Conservation (phyloP, 768 basidiomycete genomes). For the Tylopilus felleus region DNA sequence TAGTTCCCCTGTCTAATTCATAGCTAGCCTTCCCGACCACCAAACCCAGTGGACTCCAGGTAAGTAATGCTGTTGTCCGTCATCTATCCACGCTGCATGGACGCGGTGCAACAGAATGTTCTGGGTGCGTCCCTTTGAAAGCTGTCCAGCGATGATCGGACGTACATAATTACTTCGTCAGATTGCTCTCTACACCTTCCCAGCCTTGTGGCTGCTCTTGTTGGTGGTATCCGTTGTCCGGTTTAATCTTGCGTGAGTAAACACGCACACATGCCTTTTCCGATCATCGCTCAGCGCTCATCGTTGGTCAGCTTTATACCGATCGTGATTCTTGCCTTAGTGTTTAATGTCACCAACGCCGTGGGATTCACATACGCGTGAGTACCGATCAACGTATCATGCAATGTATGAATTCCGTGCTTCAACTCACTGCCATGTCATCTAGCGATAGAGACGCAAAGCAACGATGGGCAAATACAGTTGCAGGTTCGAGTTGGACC, state of each 20-base stretch:
- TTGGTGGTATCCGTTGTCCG: constrained; percentile 88
- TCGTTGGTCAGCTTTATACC: constrained; percentile 72
- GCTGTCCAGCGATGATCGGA: constrained; percentile 12
- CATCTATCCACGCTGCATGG: constrained; percentile 6
- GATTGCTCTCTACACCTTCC: constrained; percentile 89
- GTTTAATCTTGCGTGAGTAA: constrained; percentile 78
- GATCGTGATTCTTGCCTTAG: constrained; percentile 88
- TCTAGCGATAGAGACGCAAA: constrained; percentile 88
- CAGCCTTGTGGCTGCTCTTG: constrained; percentile 81
- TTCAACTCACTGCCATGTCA: constrained; percentile 8
- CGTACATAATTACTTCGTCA: constrained; percentile 29
- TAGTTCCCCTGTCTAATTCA: constrained; percentile 9
- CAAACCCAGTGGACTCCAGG: constrained; percentile 87
- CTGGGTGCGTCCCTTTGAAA: constrained; percentile 56
- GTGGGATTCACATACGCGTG: constrained; percentile 95
- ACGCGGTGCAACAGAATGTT: constrained; percentile 65
- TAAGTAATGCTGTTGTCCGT: constrained; percentile 35
- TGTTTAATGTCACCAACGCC: constrained; percentile 96
- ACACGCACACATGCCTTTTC: constrained; percentile 1
- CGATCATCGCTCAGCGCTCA: constrained; percentile 3
- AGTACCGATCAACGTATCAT: constrained; percentile 30
- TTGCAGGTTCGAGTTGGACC: constrained; percentile 67
- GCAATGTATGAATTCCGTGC: neutral
- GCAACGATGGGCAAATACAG: constrained; percentile 79
- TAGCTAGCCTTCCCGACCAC: constrained; percentile 75